Conservation (phyloP, 768 basidiomycete genomes). For the Albatrellus ellisii region DNA sequence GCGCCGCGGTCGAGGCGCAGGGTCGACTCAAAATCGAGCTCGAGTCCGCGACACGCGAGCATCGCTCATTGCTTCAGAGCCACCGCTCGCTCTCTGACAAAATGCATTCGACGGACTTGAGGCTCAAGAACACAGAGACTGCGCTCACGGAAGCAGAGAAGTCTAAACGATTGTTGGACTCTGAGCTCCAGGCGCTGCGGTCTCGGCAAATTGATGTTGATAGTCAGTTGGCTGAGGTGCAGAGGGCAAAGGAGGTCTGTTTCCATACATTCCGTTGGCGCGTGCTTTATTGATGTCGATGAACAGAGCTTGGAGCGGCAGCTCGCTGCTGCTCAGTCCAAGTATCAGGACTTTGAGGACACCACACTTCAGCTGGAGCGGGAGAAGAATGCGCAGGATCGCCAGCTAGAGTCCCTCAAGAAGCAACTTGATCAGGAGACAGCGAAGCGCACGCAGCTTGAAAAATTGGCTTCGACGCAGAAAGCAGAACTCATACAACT, state of each 20-base stretch:
- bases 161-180: constrained; percentile 50
- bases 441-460: constrained; percentile 59
- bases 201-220: constrained; percentile 59
- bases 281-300: constrained; percentile 3
- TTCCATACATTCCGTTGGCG: not conserved
- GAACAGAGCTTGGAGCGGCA: constrained; percentile 68
- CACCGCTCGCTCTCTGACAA: constrained; percentile 54
- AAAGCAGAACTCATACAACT: constrained; percentile 58
- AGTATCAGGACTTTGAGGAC: constrained; percentile 83
- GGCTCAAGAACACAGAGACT: constrained; percentile 34
- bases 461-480: constrained; percentile 45
- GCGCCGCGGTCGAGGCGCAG: constrained; percentile 46
- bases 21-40: constrained; percentile 68
- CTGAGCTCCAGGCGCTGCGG: constrained; percentile 59
- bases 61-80: constrained; percentile 42
- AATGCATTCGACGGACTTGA: constrained; percentile 37
- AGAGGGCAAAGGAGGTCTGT: constrained; percentile 64
- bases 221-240: constrained; percentile 43
- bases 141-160: constrained; percentile 51
- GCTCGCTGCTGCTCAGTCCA: constrained; percentile 53
- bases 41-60: constrained; percentile 48
- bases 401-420: constrained; percentile 55
- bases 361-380: constrained; percentile 72
- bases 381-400: constrained; percentile 60
- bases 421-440: constrained; percentile 69